A percentile compares a stretch with the other conserved stretches of the same genome.
These are phyloP conservation scores for Fusarium brevicatenulatum DNA, from an alignment of 2,329 filamentous ascomycete genomes.

Conservation along the genomic window DNA sequence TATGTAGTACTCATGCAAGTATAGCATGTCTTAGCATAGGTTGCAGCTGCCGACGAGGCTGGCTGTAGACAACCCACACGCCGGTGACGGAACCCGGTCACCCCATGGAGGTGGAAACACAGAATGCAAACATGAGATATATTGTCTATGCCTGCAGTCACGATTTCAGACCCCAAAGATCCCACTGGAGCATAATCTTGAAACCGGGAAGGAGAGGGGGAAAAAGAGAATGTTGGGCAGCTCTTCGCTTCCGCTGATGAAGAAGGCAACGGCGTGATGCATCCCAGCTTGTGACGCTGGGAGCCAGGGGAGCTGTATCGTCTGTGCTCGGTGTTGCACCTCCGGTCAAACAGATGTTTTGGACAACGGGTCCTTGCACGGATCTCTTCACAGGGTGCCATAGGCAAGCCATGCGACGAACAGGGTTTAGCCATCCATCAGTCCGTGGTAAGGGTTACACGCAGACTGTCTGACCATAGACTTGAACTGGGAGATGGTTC, in stretches of 20 bases:
- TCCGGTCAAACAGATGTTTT: conserved; percentile 23
- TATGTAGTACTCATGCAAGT: conserved; percentile 11
- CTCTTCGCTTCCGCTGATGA: background rate
- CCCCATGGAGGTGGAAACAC: background rate
- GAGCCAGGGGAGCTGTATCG: background rate
- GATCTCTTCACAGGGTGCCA: conserved; percentile 26
- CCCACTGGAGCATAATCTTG: background rate
- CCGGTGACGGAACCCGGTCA: conserved; percentile 21
- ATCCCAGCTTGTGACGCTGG: conserved; percentile 12
- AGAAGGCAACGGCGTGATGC: conserved; percentile 18
- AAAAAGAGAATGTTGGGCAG: conserved; percentile 8
- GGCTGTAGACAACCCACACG: conserved; percentile 20
- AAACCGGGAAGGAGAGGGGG: background rate
- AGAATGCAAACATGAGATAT: background rate
- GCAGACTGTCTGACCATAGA: conserved; percentile 12
- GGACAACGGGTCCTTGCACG: conserved; percentile 25
- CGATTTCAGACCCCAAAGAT: background rate
- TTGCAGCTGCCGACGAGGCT: conserved; percentile 36
- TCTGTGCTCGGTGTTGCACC: conserved; percentile 33
- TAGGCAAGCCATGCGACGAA: conserved; percentile 35
- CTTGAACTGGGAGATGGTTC: background rate
- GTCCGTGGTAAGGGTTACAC: conserved; percentile 34
- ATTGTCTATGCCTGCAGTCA: background rate
- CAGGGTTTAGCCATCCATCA: conserved; percentile 38
- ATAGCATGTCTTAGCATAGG: conserved; percentile 15